Evolutionary conservation across 257 asterid species (phyloP).

Genomic region (Thymus quinquecostatus): DNA sequence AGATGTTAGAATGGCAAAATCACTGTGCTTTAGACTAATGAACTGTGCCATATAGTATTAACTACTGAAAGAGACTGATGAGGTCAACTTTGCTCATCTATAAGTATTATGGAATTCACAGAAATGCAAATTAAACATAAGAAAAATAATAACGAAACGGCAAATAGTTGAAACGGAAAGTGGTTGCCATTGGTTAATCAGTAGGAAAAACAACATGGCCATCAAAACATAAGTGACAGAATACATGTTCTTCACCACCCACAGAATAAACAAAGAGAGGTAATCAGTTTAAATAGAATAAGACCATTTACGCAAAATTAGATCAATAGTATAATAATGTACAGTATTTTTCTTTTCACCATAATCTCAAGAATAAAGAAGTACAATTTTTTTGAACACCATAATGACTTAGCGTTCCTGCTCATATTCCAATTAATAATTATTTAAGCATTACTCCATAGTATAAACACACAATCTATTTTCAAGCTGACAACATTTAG

Average conservation of each 20-base stretch:
- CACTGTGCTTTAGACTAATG: conserved; percentile 15
- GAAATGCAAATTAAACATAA: conserved; percentile 11
- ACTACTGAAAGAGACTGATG: conserved; percentile 21
- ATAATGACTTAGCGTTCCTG: neutral
- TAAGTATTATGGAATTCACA: conserved; percentile 17
- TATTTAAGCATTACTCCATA: neutral
- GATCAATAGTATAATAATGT: neutral
- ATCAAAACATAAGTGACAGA: conserved; percentile 28
- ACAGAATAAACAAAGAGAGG: neutral
- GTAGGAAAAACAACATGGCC: conserved; percentile 18
- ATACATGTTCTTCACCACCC: conserved; percentile 4
- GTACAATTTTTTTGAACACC: neutral
- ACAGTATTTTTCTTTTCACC: neutral
- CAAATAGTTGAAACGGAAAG: conserved; percentile 3
- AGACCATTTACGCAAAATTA: neutral
- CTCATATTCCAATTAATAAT: conserved; percentile 20
- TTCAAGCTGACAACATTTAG: conserved; percentile 21
- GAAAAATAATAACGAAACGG: conserved; percentile 2
- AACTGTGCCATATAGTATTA: conserved; percentile 19
- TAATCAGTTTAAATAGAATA: neutral
- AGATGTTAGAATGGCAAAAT: conserved; percentile 63
- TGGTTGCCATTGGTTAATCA: conserved; percentile 15
- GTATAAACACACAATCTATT: conserved; percentile 2
- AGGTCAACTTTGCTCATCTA: conserved; percentile 11
- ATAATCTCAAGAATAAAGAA: too few species aligned